Conservation (phyloP, 73 alveolate species). For the Paramecium sonneborni region DNA sequence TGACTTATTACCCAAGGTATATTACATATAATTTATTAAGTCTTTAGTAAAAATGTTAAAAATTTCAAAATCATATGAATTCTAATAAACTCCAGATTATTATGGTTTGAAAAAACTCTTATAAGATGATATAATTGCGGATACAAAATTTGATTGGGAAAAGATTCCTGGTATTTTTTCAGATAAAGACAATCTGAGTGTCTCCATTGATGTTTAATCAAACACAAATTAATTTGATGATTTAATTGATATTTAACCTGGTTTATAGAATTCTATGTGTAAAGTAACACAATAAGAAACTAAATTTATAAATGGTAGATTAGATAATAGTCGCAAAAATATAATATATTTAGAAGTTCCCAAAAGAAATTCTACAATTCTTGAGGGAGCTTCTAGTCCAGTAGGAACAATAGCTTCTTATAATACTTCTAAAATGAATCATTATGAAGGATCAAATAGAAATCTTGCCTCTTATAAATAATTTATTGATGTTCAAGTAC, state of each 20-base stretch:
- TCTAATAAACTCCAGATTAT: not conserved
- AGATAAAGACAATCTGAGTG: not conserved
- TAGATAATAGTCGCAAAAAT: not conserved
- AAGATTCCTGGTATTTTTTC: not conserved
- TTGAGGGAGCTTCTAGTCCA: not conserved
- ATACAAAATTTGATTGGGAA: slow-evolving; percentile 17
- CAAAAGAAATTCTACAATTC: not conserved
- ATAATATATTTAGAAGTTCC: slow-evolving; percentile 16
- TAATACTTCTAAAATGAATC: slow-evolving; percentile 26
- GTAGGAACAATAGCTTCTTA: not conserved
- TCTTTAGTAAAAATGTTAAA: not conserved
- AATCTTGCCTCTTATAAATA: slow-evolving; percentile 19
- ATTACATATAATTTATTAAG: not conserved
- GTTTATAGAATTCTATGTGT: not conserved
- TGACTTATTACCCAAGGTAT: not conserved
- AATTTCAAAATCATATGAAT: not conserved
- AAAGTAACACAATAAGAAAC: slow-evolving; percentile 8
- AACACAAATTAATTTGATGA: not conserved
- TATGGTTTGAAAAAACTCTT: not conserved
- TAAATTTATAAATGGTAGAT: slow-evolving; percentile 18
- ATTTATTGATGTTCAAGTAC: not conserved
- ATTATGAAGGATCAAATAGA: not conserved
- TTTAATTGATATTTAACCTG: not conserved
- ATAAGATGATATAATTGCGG: not conserved
- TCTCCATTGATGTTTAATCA: slow-evolving; percentile 1